Base-by-base conservation (phyloP, 257 asterid species). In the Buddleja alternifolia region DNA sequence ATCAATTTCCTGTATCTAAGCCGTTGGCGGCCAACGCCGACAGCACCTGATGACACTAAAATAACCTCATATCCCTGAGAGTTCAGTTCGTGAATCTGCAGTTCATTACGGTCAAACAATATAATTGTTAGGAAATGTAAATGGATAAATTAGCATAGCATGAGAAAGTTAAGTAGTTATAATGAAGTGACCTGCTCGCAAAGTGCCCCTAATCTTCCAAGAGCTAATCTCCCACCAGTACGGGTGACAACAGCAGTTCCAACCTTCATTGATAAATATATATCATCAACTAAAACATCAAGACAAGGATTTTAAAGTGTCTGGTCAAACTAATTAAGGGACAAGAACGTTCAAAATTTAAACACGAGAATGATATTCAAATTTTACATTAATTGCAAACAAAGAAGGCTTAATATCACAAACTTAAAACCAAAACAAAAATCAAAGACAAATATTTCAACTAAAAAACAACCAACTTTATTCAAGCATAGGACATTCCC, bases 1-100 rank as follows among this genome's bases (percentile, higher is more conserved):
- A 89, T 56, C 58, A 89, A 71, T 77, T 69, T 87, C 75, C 99
- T 80, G 78, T 91, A 89, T 80, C 86, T 80, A 57, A 94, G 95
- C 62, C 96, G 83, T 71, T 94, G 98, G 37, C 99, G 96, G 67
- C 99, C 99, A 72, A 79, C 97, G 65, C 98, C 97, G 69, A 94
- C 96, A 44, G 99, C 98, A 76, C 99, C 99, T 44, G 99, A 94
- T 50, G 96, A 77, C 64, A 94, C 99, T 85, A 94, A 83, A 79
- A 94, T 86, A 74, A 94, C 93, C 81, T 91, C 98, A 63, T 83
- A 88, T 61, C 97, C 99, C 76, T 83, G 89, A 60, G 85, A 48
- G 80, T 84, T 91, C 61, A 94, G 77, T 67, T 91, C 98, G 16
- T 84, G 95, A 78, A 94, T 87, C 99, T 94, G 93, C 82, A 87